These are phyloP conservation scores for Diacronema lutheri DNA, from an alignment of 78 protist genomes.

Conservation along the genomic window DNA sequence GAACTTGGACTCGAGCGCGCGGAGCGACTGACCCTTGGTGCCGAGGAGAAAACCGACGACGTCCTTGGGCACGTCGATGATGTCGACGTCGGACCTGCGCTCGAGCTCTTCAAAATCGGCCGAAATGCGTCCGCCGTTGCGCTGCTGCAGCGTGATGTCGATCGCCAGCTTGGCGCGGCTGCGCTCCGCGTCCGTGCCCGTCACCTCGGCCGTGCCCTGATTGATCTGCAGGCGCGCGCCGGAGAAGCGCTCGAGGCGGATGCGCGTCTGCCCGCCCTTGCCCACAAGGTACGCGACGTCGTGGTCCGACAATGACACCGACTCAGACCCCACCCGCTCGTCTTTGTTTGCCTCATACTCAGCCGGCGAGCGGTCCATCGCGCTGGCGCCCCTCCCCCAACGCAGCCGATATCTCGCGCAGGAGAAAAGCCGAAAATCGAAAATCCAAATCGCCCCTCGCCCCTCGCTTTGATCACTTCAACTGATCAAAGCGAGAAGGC, in stretches of 20 bases:
- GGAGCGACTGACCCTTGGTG: constrained; percentile 15
- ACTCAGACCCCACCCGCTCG: neutral
- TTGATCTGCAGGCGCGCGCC: neutral
- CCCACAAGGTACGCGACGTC: constrained; percentile 13
- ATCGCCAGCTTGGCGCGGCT: neutral
- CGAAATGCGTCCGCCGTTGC: neutral
- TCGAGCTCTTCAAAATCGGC: neutral
- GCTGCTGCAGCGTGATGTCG: constrained; percentile 29
- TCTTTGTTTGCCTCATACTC: too few relatives aligned
- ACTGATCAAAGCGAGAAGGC: too few relatives aligned
- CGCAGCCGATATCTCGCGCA: too few relatives aligned
- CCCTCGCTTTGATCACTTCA: too few relatives aligned
- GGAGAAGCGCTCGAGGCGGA: neutral
- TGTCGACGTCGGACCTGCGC: neutral
- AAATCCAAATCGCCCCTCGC: too few relatives aligned
- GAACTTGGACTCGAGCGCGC: neutral
- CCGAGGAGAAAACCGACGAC: constrained; percentile 15
- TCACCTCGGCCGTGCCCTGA: neutral
- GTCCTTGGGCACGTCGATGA: neutral
- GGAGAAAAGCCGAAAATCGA: too few relatives aligned
- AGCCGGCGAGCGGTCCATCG: too few relatives aligned
- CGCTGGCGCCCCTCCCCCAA: too few relatives aligned
- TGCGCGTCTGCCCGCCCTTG: neutral
- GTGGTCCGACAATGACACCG: neutral
- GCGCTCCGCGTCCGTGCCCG: neutral